phyloP scores from a whole-genome alignment of 257 asterid genomes.

The Henckelia pumila region DNA sequence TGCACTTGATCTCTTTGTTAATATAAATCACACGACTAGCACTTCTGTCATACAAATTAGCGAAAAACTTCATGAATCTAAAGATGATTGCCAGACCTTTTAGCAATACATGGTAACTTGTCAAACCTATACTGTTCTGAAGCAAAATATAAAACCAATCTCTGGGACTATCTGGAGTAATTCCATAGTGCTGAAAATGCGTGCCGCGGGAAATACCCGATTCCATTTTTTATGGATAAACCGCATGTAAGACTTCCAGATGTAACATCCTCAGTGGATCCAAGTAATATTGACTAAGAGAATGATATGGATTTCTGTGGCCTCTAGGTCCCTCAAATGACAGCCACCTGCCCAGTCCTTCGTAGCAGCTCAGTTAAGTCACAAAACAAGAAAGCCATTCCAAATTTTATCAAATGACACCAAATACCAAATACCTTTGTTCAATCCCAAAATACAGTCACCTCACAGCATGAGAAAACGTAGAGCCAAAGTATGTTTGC shows the following conservation, averaged over 20 bases:
- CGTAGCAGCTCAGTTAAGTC: constrained; percentile 10
- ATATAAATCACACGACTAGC: neutral
- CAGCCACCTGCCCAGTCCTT: neutral
- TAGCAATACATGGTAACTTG: neutral
- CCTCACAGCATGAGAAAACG: constrained; percentile 1
- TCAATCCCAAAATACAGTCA: constrained; percentile 11
- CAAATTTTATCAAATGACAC: neutral
- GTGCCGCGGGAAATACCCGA: neutral
- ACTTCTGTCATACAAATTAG: neutral
- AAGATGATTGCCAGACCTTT: constrained; percentile 5
- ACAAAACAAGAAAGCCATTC: neutral
- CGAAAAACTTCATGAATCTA: neutral
- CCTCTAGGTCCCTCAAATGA: neutral
- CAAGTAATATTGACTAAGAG: constrained; percentile 14
- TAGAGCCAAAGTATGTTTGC: constrained; percentile 7
- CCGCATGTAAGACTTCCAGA: neutral
- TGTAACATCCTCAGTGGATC: neutral
- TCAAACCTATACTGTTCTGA: neutral
- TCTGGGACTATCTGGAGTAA: neutral
- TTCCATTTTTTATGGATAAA: neutral
- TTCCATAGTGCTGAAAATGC: neutral
- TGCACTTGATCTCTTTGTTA: neutral
- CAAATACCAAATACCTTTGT: constrained; percentile 12
- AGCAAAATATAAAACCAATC: constrained; percentile 16
- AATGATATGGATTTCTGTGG: neutral